phyloP scores from a whole-genome alignment of 495 filamentous ascomycete species.

The Hypomontagnella submonticulosa region DNA sequence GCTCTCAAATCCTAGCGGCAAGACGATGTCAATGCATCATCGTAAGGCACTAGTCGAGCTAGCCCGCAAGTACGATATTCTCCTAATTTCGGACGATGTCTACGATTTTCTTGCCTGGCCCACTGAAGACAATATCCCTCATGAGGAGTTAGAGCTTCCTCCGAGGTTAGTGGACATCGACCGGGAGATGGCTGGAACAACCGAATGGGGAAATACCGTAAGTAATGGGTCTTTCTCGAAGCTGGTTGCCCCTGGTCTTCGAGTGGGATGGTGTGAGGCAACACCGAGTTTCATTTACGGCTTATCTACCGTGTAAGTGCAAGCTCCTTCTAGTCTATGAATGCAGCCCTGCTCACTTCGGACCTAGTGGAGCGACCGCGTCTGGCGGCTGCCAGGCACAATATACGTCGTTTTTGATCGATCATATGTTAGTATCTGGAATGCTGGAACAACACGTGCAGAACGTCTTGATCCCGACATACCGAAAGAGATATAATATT shows the following conservation, averaged over 20 bases:
- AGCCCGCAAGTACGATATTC: slow-evolving; percentile 75
- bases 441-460: slow-evolving; percentile 57
- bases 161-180: slow-evolving; percentile 82
- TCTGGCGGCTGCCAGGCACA: slow-evolving; percentile 79
- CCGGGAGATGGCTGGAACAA: slow-evolving; percentile 65
- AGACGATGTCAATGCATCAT: slow-evolving; percentile 71
- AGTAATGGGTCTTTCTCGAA: slow-evolving; percentile 84
- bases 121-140: slow-evolving; percentile 42
- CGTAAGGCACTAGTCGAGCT: slow-evolving; percentile 69
- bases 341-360: slow-evolving; percentile 17
- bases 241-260: slow-evolving; percentile 74
- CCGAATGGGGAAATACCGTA: slow-evolving; percentile 72
- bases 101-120: slow-evolving; percentile 83
- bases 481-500: slow-evolving; percentile 64
- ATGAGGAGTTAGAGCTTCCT: slow-evolving; percentile 55
- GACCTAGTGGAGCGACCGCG: slow-evolving; percentile 66
- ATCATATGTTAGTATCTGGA: slow-evolving; percentile 65
- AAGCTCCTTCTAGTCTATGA: slow-evolving; percentile 1
- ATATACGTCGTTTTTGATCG: slow-evolving; percentile 70
- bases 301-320: slow-evolving; percentile 69
- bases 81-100: slow-evolving; percentile 80
- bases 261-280: slow-evolving; percentile 82
- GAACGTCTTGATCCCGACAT: slow-evolving; percentile 59
- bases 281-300: slow-evolving; percentile 70
- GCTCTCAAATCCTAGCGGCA: slow-evolving; percentile 77